Base-by-base conservation (phyloP, 1,284 basidiomycete genomes). In the Sphaerobolus stellatus region DNA sequence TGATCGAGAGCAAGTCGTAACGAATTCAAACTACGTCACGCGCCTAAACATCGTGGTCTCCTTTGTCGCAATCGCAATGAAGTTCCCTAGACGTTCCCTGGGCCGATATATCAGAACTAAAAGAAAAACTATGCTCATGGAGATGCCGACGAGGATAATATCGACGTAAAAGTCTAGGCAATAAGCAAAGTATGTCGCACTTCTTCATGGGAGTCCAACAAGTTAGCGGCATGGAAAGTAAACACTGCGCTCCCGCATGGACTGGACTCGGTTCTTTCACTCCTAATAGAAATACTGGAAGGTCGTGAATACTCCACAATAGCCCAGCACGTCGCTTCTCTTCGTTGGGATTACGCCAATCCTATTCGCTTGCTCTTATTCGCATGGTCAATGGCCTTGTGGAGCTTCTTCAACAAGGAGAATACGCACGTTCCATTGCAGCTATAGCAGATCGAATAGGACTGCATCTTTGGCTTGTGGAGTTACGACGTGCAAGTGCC, bases 341-440 rank as follows among this genome's bases (percentile, higher is more conserved):
- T 4, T 68, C 73, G 22, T 68, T 86, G 43, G 68, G 73, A 50
- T 62, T 86, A 60, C 72, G 88, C 44, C 82, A 92, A 69, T 76
- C 77, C 62, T 84, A 95, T 68, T 83, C 88, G 7, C 78, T 88
- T 28, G 86, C 91, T 0, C 78, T 96, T 65, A 88, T 95, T 59
- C 78, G 94, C 18, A 86, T 98, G 61, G 93, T 99, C 61, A 99
- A 99, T 64, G 91, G 92, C 2, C 79, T 97, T 43, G 96, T 98
- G 5, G 96, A 99, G 67, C 93, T 95, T 14, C 76, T 97, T 18
- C 96, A 99, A 66, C 82, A 86, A 3, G 92, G 94, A 29, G 76
- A 78, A 40, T 95, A 88, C 64, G 97, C 96, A 3, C 81, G 94
- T 36, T 90, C 94, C 1, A 98, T 99, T 62, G 85, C 90, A 0